Conservation (phyloP, 2,329 filamentous ascomycete genomes). For the Sclerotinia minor region DNA sequence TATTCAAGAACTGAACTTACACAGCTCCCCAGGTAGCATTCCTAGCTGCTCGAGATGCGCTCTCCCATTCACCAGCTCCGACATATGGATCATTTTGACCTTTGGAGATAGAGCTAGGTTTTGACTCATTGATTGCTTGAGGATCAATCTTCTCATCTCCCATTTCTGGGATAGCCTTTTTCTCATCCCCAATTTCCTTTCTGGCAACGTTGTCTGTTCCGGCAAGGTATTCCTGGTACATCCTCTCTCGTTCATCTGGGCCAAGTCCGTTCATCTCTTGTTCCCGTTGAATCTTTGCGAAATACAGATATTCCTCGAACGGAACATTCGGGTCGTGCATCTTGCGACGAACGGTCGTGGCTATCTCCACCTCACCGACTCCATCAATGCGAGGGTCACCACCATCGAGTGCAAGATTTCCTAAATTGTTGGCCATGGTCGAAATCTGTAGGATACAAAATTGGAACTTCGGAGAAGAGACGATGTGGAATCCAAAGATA, state of each 20-base stretch:
- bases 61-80: slow-evolving; percentile 45
- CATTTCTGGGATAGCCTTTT: not conserved
- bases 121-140: slow-evolving; percentile 3
- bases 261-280: slow-evolving; percentile 32
- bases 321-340: slow-evolving; percentile 38
- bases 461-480: not conserved
- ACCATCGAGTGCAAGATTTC: slow-evolving; percentile 22
- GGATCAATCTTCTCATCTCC: slow-evolving; percentile 7
- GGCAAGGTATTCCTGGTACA: slow-evolving; percentile 28
- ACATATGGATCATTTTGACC: not conserved
- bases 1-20: slow-evolving; percentile 31
- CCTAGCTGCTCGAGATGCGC: slow-evolving; percentile 48
- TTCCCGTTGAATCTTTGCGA: slow-evolving; percentile 39
- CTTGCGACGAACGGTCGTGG: slow-evolving; percentile 18
- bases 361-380: slow-evolving; percentile 13
- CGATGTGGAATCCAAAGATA: not conserved
- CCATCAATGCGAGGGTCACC: slow-evolving; percentile 24
- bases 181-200: slow-evolving; percentile 23
- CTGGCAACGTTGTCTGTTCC: slow-evolving; percentile 9
- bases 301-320: slow-evolving; percentile 43
- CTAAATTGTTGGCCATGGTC: slow-evolving; percentile 23
- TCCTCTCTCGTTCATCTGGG: slow-evolving; percentile 30
- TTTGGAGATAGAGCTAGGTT: slow-evolving; percentile 2
- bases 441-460: not conserved
- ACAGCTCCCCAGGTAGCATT: slow-evolving; percentile 49